Conservation (phyloP, 2,329 filamentous ascomycete genomes). For the Xylariaceae sp. region DNA sequence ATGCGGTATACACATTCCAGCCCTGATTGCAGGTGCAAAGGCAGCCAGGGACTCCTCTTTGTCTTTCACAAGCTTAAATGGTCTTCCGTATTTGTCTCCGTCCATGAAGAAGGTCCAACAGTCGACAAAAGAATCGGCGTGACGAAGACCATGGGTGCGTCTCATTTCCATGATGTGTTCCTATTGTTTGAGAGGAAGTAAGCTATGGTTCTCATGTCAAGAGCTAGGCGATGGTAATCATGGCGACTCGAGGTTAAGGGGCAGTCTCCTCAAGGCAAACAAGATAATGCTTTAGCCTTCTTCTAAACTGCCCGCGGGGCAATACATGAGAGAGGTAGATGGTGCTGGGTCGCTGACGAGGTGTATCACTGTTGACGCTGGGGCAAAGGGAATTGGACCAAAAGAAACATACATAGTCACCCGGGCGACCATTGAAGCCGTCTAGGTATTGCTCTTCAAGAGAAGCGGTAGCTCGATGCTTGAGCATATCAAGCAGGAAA, state of each 20-base stretch:
- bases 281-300: too few relatives aligned
- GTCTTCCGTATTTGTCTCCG: conserved; percentile 35
- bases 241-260: too few relatives aligned
- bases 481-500: conserved; percentile 36
- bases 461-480: conserved; percentile 33
- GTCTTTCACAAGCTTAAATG: conserved; percentile 24
- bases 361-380: too few relatives aligned
- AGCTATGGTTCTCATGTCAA: too few relatives aligned
- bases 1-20: conserved; percentile 27
- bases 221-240: too few relatives aligned
- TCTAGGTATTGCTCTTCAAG: conserved; percentile 33
- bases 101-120: conserved; percentile 36
- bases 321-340: too few relatives aligned
- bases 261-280: too few relatives aligned
- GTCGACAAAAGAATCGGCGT: conserved; percentile 25
- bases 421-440: conserved; percentile 29
- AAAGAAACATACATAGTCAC: conserved; percentile 28
- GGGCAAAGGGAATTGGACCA: too few relatives aligned
- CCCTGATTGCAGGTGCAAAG: conserved; percentile 21
- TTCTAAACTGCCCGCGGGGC: too few relatives aligned
- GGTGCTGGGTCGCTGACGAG: too few relatives aligned
- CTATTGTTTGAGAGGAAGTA: too few relatives aligned
- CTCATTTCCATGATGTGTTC: conserved; percentile 34
- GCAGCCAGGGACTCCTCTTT: conserved; percentile 19
- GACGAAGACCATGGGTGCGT: conserved; percentile 30